Evolutionary conservation across 768 basidiomycete genomes (phyloP), one percentile per base, ranked within the genome.

Genomic region (Suillus subluteus): DNA sequence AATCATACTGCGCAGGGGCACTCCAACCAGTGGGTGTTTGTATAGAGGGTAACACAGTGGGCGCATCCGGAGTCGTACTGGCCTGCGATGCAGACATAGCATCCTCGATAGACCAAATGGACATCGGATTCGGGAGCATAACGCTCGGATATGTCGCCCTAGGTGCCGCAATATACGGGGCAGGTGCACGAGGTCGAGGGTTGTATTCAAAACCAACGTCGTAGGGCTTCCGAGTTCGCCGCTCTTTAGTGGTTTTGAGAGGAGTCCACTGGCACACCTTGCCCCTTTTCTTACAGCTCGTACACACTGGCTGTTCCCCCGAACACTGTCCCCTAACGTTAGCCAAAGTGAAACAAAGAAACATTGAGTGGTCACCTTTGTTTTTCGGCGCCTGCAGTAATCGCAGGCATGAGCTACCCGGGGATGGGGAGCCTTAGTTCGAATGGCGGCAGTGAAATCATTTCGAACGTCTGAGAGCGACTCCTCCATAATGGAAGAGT

Each of bases 181-280:
- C 23, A 30, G 40, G 9, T 30, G 26, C 41, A 21, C 26, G 9
- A 11, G 40, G 5, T 61, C 59, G 40, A 26, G 40, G 59, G 18
- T 7, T 11, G 1, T 61, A 61, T 30, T 43, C 40, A 6, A 13
- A 12, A 8, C 16, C 38, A 9, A 30, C 40, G 3, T 61, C 59
- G 6, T 61, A 61, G 2, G 59, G 40, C 3, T 61, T 61, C 18
- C 59, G 59, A 5, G 41, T 61, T 21, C 40, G 40, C 6, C 59
- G 59, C 3, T 61, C 40, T 4, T 26, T 26, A 0, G 59, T 61
- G 6, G 59, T 30, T 61, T 61, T 61, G 6, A 41, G 9, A 43
- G 59, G 59, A 8, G 59, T 61, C 59, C 59, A 61, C 40, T 61
- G 40, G 11, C 59, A 61, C 26, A 30, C 40, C 6, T 30, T 61